Base-by-base conservation (phyloP, 1,139 yeast genomes). In the Blastobotrys serpentis region DNA sequence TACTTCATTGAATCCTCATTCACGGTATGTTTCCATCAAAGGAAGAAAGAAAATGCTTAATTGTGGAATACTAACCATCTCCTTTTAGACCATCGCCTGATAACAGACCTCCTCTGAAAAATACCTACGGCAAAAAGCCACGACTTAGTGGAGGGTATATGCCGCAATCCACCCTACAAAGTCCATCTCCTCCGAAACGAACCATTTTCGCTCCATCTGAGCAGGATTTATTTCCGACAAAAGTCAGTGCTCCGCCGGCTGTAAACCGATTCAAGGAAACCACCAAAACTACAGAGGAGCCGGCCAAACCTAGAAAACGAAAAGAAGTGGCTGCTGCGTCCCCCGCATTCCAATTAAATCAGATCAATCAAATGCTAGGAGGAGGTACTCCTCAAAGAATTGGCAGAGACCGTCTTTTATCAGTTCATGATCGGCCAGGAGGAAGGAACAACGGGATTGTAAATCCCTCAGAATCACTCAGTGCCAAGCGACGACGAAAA, bases 401-500 rank as follows among this genome's bases (percentile, higher is more conserved):
- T 7, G 32, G 13, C 13, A 6, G 32, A 14, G n/a, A n/a, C n/a
- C n/a, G n/a, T n/a, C 26, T 23, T 10, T 23, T 23, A 23, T 23
- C 26, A 23, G 10, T 6, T 10, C 10, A 6, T 23, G 26, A 23
- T 10, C 4, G 7, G 13, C 13, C 13, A 29, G 4, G 7, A 11
- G 13, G 32, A 11, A 4, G 32, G 7, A 29, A 11, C n/a, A 29
- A 11, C 13, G 13, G 32, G 7, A 29, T 29, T 11, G 4, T 29
- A 11, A 6, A 11, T 14, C n/a, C 32, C 14, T 7, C 40, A n/a
- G 40, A 36, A 13, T 36, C 40, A 3, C 18, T 23, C 14, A 36
- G 40, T 19, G 40, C 40, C 11, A 36, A 36, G 13, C 23, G 40
- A 4, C 40, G 40, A 6, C 19, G 14, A 18, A 25, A 19, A 3